Conservation (phyloP, 2,329 filamentous ascomycete genomes). For the Orbilia brochopaga region DNA sequence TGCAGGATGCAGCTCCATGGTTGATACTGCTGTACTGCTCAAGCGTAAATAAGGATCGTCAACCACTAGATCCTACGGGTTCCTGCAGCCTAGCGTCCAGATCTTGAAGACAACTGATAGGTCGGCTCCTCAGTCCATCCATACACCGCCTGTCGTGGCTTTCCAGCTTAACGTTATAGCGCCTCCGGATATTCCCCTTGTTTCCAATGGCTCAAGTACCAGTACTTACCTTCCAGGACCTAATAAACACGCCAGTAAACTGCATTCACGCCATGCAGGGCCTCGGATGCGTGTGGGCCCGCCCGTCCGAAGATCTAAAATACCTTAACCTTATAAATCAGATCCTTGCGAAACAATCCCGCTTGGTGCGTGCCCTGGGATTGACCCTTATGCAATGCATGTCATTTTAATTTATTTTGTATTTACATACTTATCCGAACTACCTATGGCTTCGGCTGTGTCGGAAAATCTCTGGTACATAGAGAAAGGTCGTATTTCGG, state of each 20-base stretch:
- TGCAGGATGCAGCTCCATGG: no score
- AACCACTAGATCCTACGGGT: background rate
- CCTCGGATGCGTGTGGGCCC: background rate
- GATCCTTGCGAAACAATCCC: constrained; percentile 28
- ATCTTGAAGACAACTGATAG: background rate
- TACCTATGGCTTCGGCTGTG: no score
- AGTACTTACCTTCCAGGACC: background rate
- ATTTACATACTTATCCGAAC: no score
- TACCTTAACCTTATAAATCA: constrained; percentile 2
- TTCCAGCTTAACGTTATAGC: background rate
- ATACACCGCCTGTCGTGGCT: background rate
- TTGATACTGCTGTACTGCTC: no score
- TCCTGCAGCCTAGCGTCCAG: background rate
- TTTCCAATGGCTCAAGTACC: background rate
- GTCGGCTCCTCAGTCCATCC: background rate
- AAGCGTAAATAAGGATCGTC: no score
- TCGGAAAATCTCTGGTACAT: no score
- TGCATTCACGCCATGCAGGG: background rate
- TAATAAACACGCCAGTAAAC: background rate
- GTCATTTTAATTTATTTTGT: no score
- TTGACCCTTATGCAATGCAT: no score
- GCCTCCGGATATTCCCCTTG: background rate
- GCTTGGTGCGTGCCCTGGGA: constrained; percentile 6
- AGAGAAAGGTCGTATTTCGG: background rate
- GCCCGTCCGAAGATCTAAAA: background rate